These are phyloP conservation scores for Phenoliferia sp. DNA, from an alignment of 1,284 basidiomycete species.

Conservation along the genomic window DNA sequence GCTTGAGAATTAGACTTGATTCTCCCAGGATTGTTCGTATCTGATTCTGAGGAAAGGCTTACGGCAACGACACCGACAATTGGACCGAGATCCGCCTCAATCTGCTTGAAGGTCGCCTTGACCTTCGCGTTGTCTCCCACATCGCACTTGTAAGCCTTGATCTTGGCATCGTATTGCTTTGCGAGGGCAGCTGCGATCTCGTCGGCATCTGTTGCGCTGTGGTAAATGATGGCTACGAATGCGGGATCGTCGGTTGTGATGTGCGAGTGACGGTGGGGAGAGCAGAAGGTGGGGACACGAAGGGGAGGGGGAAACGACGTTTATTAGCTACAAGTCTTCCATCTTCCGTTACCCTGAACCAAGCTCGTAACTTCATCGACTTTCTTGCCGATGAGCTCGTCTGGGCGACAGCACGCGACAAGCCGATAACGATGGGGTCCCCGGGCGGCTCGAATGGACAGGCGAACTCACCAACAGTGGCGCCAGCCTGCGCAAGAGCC, in stretches of 20 bases:
- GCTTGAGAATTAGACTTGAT: not conserved
- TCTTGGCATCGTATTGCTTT: slow-evolving; percentile 42
- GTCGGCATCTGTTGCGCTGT: slow-evolving; percentile 44
- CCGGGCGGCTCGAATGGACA: not conserved
- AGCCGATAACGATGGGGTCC: not conserved
- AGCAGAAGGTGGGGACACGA: not conserved
- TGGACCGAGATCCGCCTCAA: slow-evolving; percentile 46
- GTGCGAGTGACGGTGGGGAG: not conserved
- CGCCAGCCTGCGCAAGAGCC: slow-evolving; percentile 48
- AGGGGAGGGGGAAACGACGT: not conserved
- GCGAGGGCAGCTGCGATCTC: slow-evolving; percentile 44
- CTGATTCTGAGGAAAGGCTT: not conserved
- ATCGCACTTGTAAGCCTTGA: slow-evolving; percentile 44
- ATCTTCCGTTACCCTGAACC: not conserved
- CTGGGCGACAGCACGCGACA: not conserved
- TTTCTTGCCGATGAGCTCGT: too few relatives aligned
- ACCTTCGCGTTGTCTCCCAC: slow-evolving; percentile 39
- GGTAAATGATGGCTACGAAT: slow-evolving; percentile 26
- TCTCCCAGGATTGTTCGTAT: not conserved
- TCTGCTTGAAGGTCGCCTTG: slow-evolving; percentile 42
- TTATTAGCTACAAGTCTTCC: not conserved
- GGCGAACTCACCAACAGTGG: slow-evolving; percentile 39
- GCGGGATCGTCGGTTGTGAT: not conserved
- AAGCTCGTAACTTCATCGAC: too few relatives aligned
- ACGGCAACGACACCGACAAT: slow-evolving; percentile 46